Percentiles rank a stretch among this genome's conserved stretches.
These are phyloP conservation scores for Bacidia rubella DNA, from an alignment of 495 filamentous ascomycete species.

Conservation along the genomic window DNA sequence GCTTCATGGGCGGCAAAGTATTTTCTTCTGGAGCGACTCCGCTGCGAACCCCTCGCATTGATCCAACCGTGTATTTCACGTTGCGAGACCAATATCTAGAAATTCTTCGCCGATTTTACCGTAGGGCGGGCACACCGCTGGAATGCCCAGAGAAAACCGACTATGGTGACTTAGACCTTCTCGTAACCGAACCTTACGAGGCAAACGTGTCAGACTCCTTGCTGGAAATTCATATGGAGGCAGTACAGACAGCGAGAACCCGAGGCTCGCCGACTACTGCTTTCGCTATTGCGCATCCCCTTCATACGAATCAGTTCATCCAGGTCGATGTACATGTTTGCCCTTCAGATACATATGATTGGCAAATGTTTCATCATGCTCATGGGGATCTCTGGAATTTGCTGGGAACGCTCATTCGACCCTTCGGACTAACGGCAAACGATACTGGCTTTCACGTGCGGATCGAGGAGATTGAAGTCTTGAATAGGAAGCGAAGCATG, in stretches of 20 bases:
- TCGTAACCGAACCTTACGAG: constrained; percentile 27
- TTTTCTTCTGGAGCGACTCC: constrained; percentile 32
- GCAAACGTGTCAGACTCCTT: neutral
- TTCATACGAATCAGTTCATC: constrained; percentile 25
- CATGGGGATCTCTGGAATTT: constrained; percentile 58
- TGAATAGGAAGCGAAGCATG: constrained; percentile 38
- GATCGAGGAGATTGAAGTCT: constrained; percentile 45
- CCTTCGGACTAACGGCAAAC: constrained; percentile 49
- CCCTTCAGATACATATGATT: constrained; percentile 30
- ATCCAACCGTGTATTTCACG: constrained; percentile 31
- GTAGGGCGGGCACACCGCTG: constrained; percentile 33
- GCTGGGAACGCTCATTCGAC: constrained; percentile 44
- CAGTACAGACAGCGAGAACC: neutral
- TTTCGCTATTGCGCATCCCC: constrained; percentile 40
- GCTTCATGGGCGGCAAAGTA: constrained; percentile 43
- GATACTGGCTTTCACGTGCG: constrained; percentile 44
- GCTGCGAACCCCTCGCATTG: constrained; percentile 46
- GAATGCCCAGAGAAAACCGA: constrained; percentile 41
- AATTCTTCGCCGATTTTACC: constrained; percentile 32
- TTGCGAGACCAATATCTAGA: constrained; percentile 27
- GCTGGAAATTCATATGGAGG: constrained; percentile 3
- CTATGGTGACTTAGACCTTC: constrained; percentile 48
- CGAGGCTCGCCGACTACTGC: constrained; percentile 17
- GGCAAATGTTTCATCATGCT: constrained; percentile 46
- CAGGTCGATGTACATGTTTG: constrained; percentile 54